Conservation (phyloP, 1,284 basidiomycete genomes). For the Malassezia sp. region DNA sequence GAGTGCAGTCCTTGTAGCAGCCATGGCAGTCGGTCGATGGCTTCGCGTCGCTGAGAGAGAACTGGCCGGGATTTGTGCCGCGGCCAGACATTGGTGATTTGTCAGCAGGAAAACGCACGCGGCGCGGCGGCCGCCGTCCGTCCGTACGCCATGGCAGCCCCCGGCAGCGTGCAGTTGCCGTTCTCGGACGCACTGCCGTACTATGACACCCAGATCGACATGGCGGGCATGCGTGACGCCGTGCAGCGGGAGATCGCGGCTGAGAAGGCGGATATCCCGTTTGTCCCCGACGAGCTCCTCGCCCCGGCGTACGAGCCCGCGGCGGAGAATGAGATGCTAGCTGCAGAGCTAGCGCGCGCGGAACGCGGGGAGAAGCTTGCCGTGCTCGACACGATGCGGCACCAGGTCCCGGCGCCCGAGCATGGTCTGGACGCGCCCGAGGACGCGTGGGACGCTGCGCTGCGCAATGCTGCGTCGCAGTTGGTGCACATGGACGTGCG, state of each 20-base stretch:
- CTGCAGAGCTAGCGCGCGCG: constrained; percentile 33
- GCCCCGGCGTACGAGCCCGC: constrained; percentile 62
- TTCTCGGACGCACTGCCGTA: constrained; percentile 71
- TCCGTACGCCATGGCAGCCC: no score
- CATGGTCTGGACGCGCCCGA: constrained; percentile 56
- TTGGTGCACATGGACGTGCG: constrained; percentile 76
- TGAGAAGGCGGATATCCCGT: constrained; percentile 53
- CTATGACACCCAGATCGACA: constrained; percentile 82
- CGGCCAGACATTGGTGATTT: no score
- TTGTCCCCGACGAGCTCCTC: constrained; percentile 58
- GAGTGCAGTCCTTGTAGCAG: constrained; percentile 13
- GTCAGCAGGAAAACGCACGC: no score
- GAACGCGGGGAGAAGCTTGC: constrained; percentile 54
- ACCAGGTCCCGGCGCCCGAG: constrained; percentile 63
- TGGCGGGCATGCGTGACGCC: constrained; percentile 59
- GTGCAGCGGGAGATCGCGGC: constrained; percentile 63
- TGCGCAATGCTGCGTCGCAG: constrained; percentile 70
- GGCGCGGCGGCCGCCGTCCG: no score
- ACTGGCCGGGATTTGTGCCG: no score
- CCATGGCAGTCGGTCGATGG: constrained; percentile 12
- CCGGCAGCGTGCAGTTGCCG: constrained; percentile 4
- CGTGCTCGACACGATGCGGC: constrained; percentile 65
- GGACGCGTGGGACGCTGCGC: constrained; percentile 65
- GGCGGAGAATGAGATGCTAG: constrained; percentile 5
- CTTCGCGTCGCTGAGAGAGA: no score